Evolutionary conservation across 768 basidiomycete species (phyloP), one percentile per base, ranked within the genome.

Genomic region (Boletellus ananas): DNA sequence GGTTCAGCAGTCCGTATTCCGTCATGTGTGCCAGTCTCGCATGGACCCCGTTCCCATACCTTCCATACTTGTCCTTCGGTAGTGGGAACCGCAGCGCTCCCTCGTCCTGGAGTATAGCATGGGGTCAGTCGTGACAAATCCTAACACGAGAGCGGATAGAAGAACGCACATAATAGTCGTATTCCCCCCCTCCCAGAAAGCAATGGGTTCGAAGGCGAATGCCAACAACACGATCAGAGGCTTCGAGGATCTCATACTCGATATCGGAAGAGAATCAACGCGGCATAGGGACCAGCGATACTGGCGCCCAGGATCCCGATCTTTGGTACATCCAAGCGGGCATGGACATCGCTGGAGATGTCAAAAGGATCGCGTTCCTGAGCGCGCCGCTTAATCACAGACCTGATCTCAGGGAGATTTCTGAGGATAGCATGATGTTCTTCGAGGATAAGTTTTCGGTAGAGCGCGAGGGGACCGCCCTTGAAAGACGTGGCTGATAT

Each of bases 231-330:
- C 71, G 72, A 20, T 61, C 57, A 1, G 63, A 60, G 4, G 71
- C 73, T 57, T 79, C 78, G 16, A 79, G 49, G 38, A 79, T 74
- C 17, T 75, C 69, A 58, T 75, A 79, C 6, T 62, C 51, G 56
- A 78, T 71, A 1, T 58, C 69, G 7, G 76, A 65, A 6, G 59
- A 61, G 66, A 0, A 79, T 74, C 61, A 79, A 58, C 1, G 74
- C 78, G 1, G 71, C 58, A 58, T 75, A 75, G 9, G 76, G 62
- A 18, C 75, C 74, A 10, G 52, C 62, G 17, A 50, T 29, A 1
- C 61, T 62, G 3, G 58, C 61, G 3, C 61, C 61, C 9, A 62
- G 4, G 6, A 62, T 55, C 2, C 61, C 61, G 3, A 62, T 50
- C 44, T 60, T 57, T 1, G 37, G 13, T 51, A 47, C n/a, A 47